phyloP scores from a whole-genome alignment of 148 eudicot species.

The Salicornia ramosissima region DNA sequence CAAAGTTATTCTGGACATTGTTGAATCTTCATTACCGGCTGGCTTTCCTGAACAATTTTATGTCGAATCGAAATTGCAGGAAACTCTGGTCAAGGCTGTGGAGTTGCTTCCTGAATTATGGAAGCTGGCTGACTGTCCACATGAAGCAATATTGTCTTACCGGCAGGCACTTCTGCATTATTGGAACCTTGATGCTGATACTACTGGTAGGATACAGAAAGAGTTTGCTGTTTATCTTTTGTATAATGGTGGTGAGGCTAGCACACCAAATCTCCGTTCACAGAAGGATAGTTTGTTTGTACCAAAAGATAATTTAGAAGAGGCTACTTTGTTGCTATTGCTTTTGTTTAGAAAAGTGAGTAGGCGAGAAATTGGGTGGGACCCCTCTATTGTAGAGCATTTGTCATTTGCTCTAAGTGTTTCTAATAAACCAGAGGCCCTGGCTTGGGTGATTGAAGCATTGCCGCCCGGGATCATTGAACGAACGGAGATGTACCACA shows the following conservation, averaged over 20 bases:
- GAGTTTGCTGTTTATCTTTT: constrained; percentile 86
- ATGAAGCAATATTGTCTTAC: constrained; percentile 63
- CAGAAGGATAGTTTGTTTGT: constrained; percentile 64
- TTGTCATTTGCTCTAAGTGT: constrained; percentile 72
- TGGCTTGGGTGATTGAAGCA: constrained; percentile 75
- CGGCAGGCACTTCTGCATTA: constrained; percentile 65
- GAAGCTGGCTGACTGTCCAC: constrained; percentile 62
- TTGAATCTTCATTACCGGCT: constrained; percentile 84
- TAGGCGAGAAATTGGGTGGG: constrained; percentile 67
- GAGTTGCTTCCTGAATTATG: constrained; percentile 88
- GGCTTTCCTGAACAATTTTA: constrained; percentile 79
- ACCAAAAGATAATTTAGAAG: constrained; percentile 78
- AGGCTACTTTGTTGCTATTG: constrained; percentile 73
- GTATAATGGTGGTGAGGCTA: constrained; percentile 69
- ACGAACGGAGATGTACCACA: constrained; percentile 51
- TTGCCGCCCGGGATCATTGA: constrained; percentile 62
- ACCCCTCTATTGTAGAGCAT: constrained; percentile 80
- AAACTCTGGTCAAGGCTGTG: constrained; percentile 59
- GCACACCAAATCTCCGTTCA: constrained; percentile 50
- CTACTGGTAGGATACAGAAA: constrained; percentile 63
- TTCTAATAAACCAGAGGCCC: constrained; percentile 49
- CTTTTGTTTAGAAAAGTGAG: constrained; percentile 55
- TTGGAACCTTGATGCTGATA: constrained; percentile 72
- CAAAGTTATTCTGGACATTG: constrained; percentile 81
- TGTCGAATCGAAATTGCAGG: constrained; percentile 83